Conservation (phyloP, 345 rosid species). For the Euclidium syriacum region DNA sequence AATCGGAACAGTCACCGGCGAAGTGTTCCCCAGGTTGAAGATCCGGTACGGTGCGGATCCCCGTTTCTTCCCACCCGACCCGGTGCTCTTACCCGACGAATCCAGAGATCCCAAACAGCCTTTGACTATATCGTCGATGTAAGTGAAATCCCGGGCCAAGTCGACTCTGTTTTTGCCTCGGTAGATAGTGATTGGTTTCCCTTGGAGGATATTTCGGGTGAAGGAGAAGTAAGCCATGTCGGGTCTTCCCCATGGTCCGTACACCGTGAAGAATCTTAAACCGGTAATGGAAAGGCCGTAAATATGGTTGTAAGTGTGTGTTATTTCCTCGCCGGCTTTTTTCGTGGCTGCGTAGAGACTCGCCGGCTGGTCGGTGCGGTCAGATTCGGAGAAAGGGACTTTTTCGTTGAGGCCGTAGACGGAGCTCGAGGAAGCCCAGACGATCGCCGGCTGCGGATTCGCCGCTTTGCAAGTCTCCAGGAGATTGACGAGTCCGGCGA, state of each 20-base stretch:
- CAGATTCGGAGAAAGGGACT: conserved; percentile 62
- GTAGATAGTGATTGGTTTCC: conserved; percentile 66
- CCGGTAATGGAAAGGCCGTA: conserved; percentile 81
- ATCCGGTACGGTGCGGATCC: conserved; percentile 64
- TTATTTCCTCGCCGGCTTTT: conserved; percentile 78
- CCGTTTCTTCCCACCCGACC: conserved; percentile 71
- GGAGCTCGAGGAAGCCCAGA: conserved; percentile 87
- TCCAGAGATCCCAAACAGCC: conserved; percentile 74
- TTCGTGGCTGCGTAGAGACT: conserved; percentile 83
- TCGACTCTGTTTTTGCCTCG: conserved; percentile 62
- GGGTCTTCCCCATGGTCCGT: conserved; percentile 87
- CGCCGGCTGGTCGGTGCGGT: conserved; percentile 77
- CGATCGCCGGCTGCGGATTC: conserved; percentile 73
- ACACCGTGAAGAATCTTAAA: conserved; percentile 73
- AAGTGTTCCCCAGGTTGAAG: conserved; percentile 70
- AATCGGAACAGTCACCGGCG: conserved; percentile 74
- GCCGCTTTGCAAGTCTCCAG: conserved; percentile 66
- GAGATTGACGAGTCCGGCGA: conserved; percentile 65
- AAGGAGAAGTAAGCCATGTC: conserved; percentile 87
- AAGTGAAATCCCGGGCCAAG: conserved; percentile 80
- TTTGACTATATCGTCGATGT: conserved; percentile 69
- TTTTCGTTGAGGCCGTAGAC: conserved; percentile 73
- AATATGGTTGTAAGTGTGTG: conserved; percentile 77
- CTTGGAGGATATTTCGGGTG: conserved; percentile 58
- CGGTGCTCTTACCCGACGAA: conserved; percentile 66